Conservation (phyloP, 2,329 filamentous ascomycete species). For the Fulvia fulva region DNA sequence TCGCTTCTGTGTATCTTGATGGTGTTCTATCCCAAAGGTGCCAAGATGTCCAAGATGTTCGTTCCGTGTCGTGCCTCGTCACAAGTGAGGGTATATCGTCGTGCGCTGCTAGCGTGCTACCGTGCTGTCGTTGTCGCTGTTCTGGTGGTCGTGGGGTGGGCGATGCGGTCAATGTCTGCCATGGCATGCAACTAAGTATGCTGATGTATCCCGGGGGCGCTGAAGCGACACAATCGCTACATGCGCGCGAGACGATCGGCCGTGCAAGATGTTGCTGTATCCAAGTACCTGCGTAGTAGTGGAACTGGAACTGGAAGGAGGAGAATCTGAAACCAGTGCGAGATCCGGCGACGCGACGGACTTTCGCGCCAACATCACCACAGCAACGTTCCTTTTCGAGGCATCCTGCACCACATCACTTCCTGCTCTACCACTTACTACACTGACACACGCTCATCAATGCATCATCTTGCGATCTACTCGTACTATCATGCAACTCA, state of each 20-base stretch:
- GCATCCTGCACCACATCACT: background rate
- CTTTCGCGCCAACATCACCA: background rate
- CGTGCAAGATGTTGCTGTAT: slow-evolving; percentile 9
- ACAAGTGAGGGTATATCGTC: slow-evolving; percentile 16
- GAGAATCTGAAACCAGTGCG: background rate
- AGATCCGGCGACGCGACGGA: background rate
- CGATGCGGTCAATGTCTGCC: slow-evolving; percentile 24
- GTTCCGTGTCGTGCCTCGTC: slow-evolving; percentile 7
- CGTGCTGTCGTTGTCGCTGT: slow-evolving; percentile 14
- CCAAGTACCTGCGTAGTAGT: background rate
- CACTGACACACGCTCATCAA: background rate
- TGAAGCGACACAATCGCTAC: slow-evolving; percentile 29
- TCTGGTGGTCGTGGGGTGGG: slow-evolving; percentile 12
- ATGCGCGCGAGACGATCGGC: slow-evolving; percentile 17
- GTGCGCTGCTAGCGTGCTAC: slow-evolving; percentile 12
- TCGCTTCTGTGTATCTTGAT: slow-evolving; percentile 15
- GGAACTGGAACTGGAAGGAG: background rate
- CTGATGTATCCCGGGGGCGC: slow-evolving; percentile 21
- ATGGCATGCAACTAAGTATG: slow-evolving; percentile 30
- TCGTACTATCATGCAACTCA: no score
- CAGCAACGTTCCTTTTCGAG: background rate
- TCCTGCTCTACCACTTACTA: background rate
- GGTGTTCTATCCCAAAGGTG: slow-evolving; percentile 20
- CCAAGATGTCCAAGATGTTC: slow-evolving; percentile 15
- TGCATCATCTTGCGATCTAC: background rate